A percentile compares a stretch with the other conserved stretches of the same genome.
phyloP scores from a whole-genome alignment of 2,329 filamentous ascomycete species.

The Celoporthe dispersa region DNA sequence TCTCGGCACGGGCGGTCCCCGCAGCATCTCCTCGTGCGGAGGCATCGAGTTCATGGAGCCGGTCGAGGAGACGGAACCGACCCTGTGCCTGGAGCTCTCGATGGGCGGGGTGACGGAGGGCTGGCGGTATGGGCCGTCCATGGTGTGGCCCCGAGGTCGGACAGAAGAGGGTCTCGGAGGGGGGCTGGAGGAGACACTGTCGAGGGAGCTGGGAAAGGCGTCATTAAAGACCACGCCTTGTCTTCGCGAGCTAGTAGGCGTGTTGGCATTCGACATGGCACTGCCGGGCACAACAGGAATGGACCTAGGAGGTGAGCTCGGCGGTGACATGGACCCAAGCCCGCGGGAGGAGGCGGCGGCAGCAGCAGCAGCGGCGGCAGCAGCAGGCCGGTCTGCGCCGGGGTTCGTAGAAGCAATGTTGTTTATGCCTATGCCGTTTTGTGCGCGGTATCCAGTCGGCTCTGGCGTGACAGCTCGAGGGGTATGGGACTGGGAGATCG shows the following conservation, averaged over 20 bases:
- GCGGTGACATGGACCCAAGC: constrained; percentile 45
- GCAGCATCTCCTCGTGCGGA: constrained; percentile 51
- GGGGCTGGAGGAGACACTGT: constrained; percentile 50
- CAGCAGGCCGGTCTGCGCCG: constrained; percentile 21
- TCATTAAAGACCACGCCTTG: constrained; percentile 68
- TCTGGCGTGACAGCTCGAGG: constrained; percentile 73
- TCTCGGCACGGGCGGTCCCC: constrained; percentile 42
- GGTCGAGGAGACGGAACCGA: constrained; percentile 72
- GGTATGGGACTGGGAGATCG: constrained; percentile 20
- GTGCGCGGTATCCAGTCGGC: constrained; percentile 42
- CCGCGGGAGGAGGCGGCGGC: constrained; percentile 35
- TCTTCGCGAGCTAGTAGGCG: constrained; percentile 37
- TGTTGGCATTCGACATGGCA: constrained; percentile 38
- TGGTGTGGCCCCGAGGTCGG: constrained; percentile 61
- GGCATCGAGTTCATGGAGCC: constrained; percentile 59
- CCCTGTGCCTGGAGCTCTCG: constrained; percentile 61
- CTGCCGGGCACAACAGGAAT: constrained; percentile 46
- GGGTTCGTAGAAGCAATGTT: constrained; percentile 9
- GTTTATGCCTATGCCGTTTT: constrained; percentile 34
- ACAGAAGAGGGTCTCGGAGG: constrained; percentile 44
- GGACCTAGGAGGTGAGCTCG: constrained; percentile 51
- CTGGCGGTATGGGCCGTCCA: constrained; percentile 59
- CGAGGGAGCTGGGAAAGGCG: constrained; percentile 54
- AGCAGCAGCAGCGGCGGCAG: constrained; percentile 24
- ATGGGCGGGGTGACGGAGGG: constrained; percentile 41